Conservation (phyloP, 2,329 filamentous ascomycete genomes). For the Harringtonia lauricola region DNA sequence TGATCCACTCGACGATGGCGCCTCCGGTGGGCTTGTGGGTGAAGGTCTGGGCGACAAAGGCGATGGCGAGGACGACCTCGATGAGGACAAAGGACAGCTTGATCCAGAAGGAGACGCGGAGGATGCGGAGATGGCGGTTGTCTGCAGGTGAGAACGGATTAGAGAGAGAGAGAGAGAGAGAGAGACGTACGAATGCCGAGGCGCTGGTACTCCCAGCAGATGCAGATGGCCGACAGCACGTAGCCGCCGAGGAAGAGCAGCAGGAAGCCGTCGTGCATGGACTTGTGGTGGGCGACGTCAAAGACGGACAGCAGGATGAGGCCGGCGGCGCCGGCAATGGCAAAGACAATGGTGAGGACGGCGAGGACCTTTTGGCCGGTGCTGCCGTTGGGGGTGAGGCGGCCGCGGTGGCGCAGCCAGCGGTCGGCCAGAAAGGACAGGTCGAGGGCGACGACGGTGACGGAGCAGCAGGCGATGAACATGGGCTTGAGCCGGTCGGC, state of each 20-base stretch:
- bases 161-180: not conserved
- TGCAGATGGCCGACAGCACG: constrained; percentile 73
- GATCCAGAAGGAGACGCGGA: constrained; percentile 73
- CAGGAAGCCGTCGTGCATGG: constrained; percentile 66
- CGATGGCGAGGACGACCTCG: constrained; percentile 62
- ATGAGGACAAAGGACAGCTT: constrained; percentile 78
- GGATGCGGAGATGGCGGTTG: constrained; percentile 62
- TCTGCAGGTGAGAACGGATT: constrained; percentile 26
- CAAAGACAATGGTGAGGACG: constrained; percentile 51
- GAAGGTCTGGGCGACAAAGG: constrained; percentile 52
- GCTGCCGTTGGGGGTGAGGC: constrained; percentile 63
- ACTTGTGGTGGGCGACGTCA: constrained; percentile 60
- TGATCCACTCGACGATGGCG: constrained; percentile 68
- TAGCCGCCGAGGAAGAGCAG: constrained; percentile 79
- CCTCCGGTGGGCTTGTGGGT: constrained; percentile 47
- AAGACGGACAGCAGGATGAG: constrained; percentile 78
- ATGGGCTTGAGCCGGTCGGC: constrained; percentile 58
- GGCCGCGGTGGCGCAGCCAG: constrained; percentile 72
- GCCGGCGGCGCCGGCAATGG: constrained; percentile 65
- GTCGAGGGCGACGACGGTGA: constrained; percentile 73
- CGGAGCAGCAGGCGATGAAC: constrained; percentile 60
- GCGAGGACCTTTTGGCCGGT: constrained; percentile 51
- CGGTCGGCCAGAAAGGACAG: constrained; percentile 71
- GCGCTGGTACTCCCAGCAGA: constrained; percentile 82
- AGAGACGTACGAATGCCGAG: constrained; percentile 55